These are phyloP conservation scores for Xerocomellus chrysenteron DNA, from an alignment of 768 basidiomycete genomes.

Conservation along the genomic window DNA sequence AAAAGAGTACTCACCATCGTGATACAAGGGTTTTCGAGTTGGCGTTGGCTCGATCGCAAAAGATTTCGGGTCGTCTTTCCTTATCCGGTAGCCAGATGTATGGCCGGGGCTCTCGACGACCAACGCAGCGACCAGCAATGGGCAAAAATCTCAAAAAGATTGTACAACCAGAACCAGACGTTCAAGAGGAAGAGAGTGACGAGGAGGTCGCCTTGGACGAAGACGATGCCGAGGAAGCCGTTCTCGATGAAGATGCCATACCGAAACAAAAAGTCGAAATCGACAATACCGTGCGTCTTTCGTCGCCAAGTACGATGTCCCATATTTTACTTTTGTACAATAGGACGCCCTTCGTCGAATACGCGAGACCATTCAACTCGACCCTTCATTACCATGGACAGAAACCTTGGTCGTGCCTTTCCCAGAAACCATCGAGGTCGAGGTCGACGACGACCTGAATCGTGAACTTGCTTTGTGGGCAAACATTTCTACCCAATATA, in stretches of 20 bases:
- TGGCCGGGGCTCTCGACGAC: neutral
- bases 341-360: conserved; percentile 82
- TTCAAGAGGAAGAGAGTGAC: conserved; percentile 29
- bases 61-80: conserved; percentile 20
- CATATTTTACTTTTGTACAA: neutral
- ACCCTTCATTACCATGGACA: conserved; percentile 77
- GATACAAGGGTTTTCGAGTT: neutral
- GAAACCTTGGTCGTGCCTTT: conserved; percentile 75
- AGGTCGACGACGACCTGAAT: conserved; percentile 85
- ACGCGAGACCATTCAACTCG: conserved; percentile 71
- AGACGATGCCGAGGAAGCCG: conserved; percentile 62
- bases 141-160: conserved; percentile 7
- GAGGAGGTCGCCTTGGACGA: conserved; percentile 67
- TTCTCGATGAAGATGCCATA: conserved; percentile 76
- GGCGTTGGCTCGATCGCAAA: conserved; percentile 5
- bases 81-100: conserved; percentile 14
- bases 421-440: conserved; percentile 70
- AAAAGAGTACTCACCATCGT: conserved; percentile 16
- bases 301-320: neutral
- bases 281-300: conserved; percentile 66
- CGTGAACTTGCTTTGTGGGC: conserved; percentile 94
- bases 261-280: conserved; percentile 70
- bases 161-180: conserved; percentile 9
- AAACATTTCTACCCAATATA: neutral
- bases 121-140: conserved; percentile 11